Evolutionary conservation across 495 filamentous ascomycete genomes (phyloP), one percentile per base, ranked within the genome.

Genomic region (Daldinia loculata): DNA sequence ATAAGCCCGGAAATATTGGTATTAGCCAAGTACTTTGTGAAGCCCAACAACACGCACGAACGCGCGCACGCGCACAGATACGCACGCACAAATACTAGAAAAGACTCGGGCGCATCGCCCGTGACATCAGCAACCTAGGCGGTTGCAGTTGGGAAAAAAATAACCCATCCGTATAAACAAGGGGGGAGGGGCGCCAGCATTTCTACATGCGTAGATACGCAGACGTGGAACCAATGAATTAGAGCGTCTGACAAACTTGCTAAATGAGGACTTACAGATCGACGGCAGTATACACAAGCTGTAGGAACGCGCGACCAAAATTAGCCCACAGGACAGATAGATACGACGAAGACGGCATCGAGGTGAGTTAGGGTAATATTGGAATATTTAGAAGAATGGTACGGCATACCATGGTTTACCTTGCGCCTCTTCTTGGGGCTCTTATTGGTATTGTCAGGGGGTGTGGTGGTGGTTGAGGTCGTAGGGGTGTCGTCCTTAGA

Each of bases 281-380:
- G 92, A 80, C 96, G 92, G 86, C 95, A 99, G 84, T 98, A 99
- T 77, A 98, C 92, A 85, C 95, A 99, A 74, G 95, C 95, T 98
- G 86, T 82, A 80, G 77, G 76, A 78, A 83, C 79, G 80, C 77
- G 83, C 72, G 71, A 77, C 60, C 73, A 78, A 74, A 75, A 81
- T 88, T 80, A 84, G 82, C 81, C 74, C 72, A 69, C 63, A 69
- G 56, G 60, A 57, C 58, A 60, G 56, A 71, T 38, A 58, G 64
- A 70, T 65, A 58, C 68, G 75, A 77, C 61, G 57, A 74, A 15
- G 65, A 62, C 19, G 58, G 65, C 51, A 22, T 70, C 68, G 75
- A 77, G 77, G 73, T 68, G 56, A 74, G 67, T 66, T 66, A 76
- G 75, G 77, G 79, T 63, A 74, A 72, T 64, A 74, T 77, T 69